Percentiles rank a stretch among this genome's conserved stretches.
These are phyloP conservation scores for Nakazawaea ernobii DNA, from an alignment of 805 yeast species.

Conservation along the genomic window DNA sequence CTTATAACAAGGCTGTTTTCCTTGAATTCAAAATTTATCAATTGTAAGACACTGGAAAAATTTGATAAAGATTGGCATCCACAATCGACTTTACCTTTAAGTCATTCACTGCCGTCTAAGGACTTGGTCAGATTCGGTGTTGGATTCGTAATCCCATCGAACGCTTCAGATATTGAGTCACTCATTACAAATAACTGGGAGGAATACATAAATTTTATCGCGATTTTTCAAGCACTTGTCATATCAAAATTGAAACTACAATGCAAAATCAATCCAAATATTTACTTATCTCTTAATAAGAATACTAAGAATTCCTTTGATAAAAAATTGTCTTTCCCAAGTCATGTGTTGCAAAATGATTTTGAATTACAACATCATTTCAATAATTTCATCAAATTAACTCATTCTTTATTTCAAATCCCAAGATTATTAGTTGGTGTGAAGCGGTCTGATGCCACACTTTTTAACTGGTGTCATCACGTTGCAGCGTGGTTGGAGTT, in stretches of 20 bases:
- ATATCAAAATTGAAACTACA: slow-evolving; percentile 4
- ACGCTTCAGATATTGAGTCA: slow-evolving; percentile 29
- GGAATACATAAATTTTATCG: slow-evolving; percentile 34
- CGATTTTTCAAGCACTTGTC: slow-evolving; percentile 26
- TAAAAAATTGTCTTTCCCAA: slow-evolving; percentile 32
- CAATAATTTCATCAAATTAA: slow-evolving; percentile 29
- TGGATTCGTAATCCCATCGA: slow-evolving; percentile 43
- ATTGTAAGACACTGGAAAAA: slow-evolving; percentile 10
- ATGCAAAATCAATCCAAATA: not conserved
- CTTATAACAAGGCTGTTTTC: slow-evolving; percentile 41
- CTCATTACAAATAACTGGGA: slow-evolving; percentile 45
- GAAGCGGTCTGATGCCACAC: slow-evolving; percentile 30
- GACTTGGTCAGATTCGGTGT: slow-evolving; percentile 34
- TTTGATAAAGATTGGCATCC: slow-evolving; percentile 35
- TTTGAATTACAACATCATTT: slow-evolving; percentile 33
- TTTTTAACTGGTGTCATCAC: slow-evolving; percentile 47
- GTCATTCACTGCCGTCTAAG: slow-evolving; percentile 15
- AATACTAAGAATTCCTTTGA: slow-evolving; percentile 18
- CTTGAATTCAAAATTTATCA: slow-evolving; percentile 21
- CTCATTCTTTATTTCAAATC: slow-evolving; percentile 34
- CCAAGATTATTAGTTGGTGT: slow-evolving; percentile 42
- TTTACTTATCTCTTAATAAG: not conserved
- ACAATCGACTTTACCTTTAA: slow-evolving; percentile 31
- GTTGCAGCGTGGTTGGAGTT: slow-evolving; percentile 50
- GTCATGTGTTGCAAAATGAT: slow-evolving; percentile 35